Percentiles rank a stretch among this genome's conserved stretches.
phyloP scores from a whole-genome alignment of 148 eudicot species.

The Nepenthes mirabilis region DNA sequence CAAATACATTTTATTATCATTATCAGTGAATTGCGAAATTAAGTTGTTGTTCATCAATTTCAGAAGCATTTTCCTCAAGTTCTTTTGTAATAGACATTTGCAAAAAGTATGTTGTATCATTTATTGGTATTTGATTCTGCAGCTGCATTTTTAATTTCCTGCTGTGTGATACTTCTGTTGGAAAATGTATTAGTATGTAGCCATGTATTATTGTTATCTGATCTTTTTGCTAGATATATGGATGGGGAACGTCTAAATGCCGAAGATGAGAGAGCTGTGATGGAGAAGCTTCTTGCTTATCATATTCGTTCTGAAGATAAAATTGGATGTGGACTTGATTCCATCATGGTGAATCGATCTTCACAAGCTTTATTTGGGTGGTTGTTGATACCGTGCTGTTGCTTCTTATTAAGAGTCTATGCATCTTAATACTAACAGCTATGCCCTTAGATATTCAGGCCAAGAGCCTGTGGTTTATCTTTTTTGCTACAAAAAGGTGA shows the following conservation, averaged over 20 bases:
- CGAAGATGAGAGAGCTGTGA: constrained; percentile 49
- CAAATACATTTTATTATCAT: no score
- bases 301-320: constrained; percentile 72
- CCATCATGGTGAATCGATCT: constrained; percentile 49
- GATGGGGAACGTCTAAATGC: constrained; percentile 56
- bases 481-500: no score
- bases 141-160: no score
- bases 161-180: no score
- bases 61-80: no score
- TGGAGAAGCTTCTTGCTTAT: constrained; percentile 64
- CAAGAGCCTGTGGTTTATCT: no score
- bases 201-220: background rate
- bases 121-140: no score
- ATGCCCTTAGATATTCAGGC: background rate
- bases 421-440: background rate
- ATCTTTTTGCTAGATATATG: constrained; percentile 35
- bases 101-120: no score
- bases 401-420: background rate
- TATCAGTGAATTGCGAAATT: no score
- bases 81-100: no score
- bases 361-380: background rate
- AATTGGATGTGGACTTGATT: constrained; percentile 74
- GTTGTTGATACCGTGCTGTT: background rate
- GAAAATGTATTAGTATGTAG: no score
- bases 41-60: no score